Conservation (phyloP, 2,329 filamentous ascomycete species). For the Xenosphaeropsis pyriputrescens region DNA sequence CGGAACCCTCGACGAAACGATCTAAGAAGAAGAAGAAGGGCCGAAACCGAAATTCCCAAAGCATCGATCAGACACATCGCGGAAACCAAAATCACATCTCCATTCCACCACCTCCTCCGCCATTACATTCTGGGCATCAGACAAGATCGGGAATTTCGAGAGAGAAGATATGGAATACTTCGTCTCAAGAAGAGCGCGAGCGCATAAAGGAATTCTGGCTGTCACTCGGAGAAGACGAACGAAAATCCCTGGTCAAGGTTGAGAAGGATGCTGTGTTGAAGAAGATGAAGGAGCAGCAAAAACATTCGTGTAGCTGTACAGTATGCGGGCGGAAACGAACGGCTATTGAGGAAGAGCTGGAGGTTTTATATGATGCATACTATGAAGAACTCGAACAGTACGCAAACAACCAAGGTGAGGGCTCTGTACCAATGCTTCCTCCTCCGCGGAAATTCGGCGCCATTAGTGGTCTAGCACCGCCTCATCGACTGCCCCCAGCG, state of each 20-base stretch:
- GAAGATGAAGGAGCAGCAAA: constrained; percentile 99
- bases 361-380: constrained; percentile 95
- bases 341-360: constrained; percentile 94
- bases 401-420: constrained; percentile 68
- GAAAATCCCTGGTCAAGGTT: constrained; percentile 90
- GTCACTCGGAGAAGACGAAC: constrained; percentile 82
- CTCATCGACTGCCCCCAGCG: constrained; percentile 40
- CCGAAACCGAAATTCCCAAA: constrained; percentile 7
- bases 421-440: constrained; percentile 53
- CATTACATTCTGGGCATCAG: constrained; percentile 18
- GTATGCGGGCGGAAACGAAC: constrained; percentile 93
- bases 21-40: constrained; percentile 25
- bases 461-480: constrained; percentile 36
- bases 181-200: constrained; percentile 84
- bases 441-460: constrained; percentile 48
- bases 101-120: constrained; percentile 23
- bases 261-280: constrained; percentile 96
- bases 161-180: constrained; percentile 96
- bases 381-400: constrained; percentile 98
- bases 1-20: constrained; percentile 13
- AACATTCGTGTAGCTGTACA: constrained; percentile 95
- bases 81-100: constrained; percentile 7
- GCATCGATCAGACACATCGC: constrained; percentile 3
- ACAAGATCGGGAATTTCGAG: constrained; percentile 24
- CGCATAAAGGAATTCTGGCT: constrained; percentile 98